Base-by-base conservation (phyloP, 495 filamentous ascomycete species). In the Alectoria sarmentosa region DNA sequence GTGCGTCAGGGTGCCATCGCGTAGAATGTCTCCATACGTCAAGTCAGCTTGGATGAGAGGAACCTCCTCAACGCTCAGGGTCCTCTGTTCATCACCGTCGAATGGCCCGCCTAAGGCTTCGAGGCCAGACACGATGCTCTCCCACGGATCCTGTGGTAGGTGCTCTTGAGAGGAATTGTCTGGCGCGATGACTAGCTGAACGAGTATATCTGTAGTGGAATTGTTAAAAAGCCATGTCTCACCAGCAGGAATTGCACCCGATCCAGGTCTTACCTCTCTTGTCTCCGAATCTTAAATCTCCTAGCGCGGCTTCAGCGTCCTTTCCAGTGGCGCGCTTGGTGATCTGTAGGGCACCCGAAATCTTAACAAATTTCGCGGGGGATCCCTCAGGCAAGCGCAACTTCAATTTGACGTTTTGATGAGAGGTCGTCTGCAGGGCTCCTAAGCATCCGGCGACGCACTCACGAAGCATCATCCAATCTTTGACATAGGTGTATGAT, bases 381-480 rank as follows among this genome's bases (percentile, higher is more conserved):
- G 94, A 99, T 13, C 94, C 94, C 75, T 99, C 94, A 0, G 94
- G 94, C 1, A 99, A 80, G 49, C 89, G 88, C 42, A 99, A 86
- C 79, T 96, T 98, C 58, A 99, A 82, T 76, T 96, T 98, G 63
- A 93, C 94, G 72, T 98, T 99, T 73, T 98, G 95, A 76, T 99
- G 94, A n/a, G 95, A 98, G 26, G 91, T 88, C 0, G 90, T 91
- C 75, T 99, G 94, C 69, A 98, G 79, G n/a, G 91, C 86, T 48
- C 94, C 94, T 42, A 99, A 76, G 72, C 95, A 98, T 32, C 94
- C 94, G 23, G 94, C 95, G 56, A 98, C 83, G 75, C 95, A 99
- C 74, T 99, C 94, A 26, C 94, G 87, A 39, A 99, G 82, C 92
- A 97, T 98, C 94, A 98, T 99, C 94, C 94, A 99, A 73, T 99